Evolutionary conservation across 2,329 filamentous ascomycete genomes (phyloP).

Genomic region (Diaporthe ilicicola): DNA sequence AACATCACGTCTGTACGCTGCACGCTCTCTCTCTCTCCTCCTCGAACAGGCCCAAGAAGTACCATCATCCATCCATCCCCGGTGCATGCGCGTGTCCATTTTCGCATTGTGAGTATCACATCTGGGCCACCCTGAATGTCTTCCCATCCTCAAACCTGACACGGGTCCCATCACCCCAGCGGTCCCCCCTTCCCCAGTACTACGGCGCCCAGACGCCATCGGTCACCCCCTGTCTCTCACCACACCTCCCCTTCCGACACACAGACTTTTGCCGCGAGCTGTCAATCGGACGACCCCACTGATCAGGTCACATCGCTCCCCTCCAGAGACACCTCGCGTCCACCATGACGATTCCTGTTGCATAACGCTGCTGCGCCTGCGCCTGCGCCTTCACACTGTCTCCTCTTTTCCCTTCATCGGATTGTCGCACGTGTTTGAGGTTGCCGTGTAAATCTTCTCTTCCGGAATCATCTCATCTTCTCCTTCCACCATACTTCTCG

Average conservation of each 20-base stretch:
- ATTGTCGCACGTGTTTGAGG: slow-evolving; percentile 23
- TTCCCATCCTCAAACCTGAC: slow-evolving; percentile 19
- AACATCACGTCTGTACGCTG: no score
- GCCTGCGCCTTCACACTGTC: neutral
- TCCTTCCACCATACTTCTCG: neutral
- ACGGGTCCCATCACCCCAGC: slow-evolving; percentile 12
- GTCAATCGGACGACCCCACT: slow-evolving; percentile 30
- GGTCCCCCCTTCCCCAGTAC: slow-evolving; percentile 7
- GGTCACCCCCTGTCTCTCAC: neutral
- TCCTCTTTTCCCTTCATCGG: slow-evolving; percentile 17
- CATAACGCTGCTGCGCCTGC: slow-evolving; percentile 23
- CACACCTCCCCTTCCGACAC: slow-evolving; percentile 21
- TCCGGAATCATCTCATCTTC: neutral
- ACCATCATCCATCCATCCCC: no score
- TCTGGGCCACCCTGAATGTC: neutral
- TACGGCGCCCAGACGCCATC: neutral
- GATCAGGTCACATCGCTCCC: slow-evolving; percentile 1
- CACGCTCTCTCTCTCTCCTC: neutral
- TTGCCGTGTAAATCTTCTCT: slow-evolving; percentile 1
- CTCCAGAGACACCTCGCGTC: neutral
- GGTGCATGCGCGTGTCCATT: neutral
- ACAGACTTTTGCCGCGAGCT: slow-evolving; percentile 25
- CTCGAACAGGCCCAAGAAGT: neutral
- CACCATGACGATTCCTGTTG: slow-evolving; percentile 11
- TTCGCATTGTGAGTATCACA: slow-evolving; percentile 5